Base-by-base conservation (phyloP, 129 eudicot species). In the Chrysanthemum lavandulifolium region DNA sequence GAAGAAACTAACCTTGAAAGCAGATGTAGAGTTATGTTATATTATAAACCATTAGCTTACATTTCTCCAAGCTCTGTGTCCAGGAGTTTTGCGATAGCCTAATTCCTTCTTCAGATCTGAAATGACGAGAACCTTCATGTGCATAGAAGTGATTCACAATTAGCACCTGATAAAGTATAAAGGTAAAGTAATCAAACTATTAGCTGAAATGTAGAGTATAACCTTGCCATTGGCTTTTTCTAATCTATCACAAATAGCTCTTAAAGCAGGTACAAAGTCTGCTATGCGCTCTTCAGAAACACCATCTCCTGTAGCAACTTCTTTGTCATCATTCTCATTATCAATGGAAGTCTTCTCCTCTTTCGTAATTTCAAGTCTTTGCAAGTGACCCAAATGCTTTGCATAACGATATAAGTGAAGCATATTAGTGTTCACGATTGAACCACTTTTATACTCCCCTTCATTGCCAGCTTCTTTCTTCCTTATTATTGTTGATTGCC, bases 211-310 rank as follows among this genome's bases (percentile, higher is more conserved):
- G 68, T 25, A 56, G 25, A 66, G 15, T 63, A 73, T 55, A 53
- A 89, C 98, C 95, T 94, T 90, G 71, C 92, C 95, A 27, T 86
- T 79, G 45, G 97, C 92, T 66, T 94, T 84, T 73, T 87, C 98
- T 57, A 94, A 92, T 80, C 84, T 86, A 71, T 87, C 88, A 66
- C 98, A 94, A 13, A 94, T 80, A 25, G 87, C 91, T 76, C 80
- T 83, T 49, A 94, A 33, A 21, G 83, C 88, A 65, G 98, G 96
- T 57, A 86, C 63, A 84, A 48, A 94, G 73, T 89, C 91, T 62
- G 81, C 84, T 61, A 94, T 66, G 72, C 73, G 40, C 71, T 84
- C 96, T 52, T 73, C 83, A 59, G 65, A 71, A 66, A 76, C 73
- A 51, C 74, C 86, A 68, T 58, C 85, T 65, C 69, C 78, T 73